Conservation (phyloP, 176 grass and related monocot species). For the Musa troglodytarum region DNA sequence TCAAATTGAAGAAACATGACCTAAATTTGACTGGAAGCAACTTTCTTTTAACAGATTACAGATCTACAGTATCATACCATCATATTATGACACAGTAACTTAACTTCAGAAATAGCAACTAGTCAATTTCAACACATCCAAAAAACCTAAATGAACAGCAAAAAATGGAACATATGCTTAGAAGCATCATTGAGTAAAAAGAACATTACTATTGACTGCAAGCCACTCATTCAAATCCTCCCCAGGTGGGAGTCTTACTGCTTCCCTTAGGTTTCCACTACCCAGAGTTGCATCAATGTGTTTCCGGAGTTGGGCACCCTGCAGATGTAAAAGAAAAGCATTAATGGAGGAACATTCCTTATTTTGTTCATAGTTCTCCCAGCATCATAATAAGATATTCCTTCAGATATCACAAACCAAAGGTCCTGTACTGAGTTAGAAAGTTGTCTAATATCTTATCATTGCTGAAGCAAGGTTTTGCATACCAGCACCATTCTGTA, state of each 20-base stretch:
- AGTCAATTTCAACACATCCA: background rate
- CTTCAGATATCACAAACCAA: background rate
- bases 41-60: no score
- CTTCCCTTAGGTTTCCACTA: conserved; percentile 98
- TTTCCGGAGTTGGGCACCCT: conserved; percentile 91
- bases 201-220: conserved; percentile 93
- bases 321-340: conserved; percentile 15
- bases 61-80: no score
- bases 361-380: background rate
- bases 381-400: background rate
- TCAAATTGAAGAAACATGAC: conserved; percentile 3
- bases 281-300: conserved; percentile 97
- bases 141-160: background rate
- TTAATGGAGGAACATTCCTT: background rate
- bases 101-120: background rate
- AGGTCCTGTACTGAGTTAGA: background rate
- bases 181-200: background rate
- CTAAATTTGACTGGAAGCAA: background rate
- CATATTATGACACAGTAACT: background rate
- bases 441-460: background rate
- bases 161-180: background rate
- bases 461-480: background rate
- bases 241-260: conserved; percentile 91
- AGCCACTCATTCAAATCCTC: conserved; percentile 99
- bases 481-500: no score